phyloP scores from a whole-genome alignment of 2,329 filamentous ascomycete species.

The Talaromyces sp. region DNA sequence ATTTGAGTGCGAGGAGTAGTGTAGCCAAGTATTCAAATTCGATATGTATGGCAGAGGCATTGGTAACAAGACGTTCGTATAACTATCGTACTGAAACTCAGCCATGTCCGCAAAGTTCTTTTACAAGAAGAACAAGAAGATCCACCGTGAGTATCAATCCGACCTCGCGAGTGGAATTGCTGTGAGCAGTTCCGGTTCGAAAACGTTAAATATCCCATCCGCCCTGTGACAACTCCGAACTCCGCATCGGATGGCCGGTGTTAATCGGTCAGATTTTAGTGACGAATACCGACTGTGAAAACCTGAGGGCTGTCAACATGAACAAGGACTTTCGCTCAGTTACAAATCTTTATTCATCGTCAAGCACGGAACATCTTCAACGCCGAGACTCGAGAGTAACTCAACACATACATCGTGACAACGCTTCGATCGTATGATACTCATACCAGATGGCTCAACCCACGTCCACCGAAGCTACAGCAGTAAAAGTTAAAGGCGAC shows the following conservation, averaged over 20 bases:
- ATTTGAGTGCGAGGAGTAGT: too few relatives aligned
- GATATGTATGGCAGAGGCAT: not conserved
- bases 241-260: not conserved
- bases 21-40: too few relatives aligned
- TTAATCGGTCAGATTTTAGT: not conserved
- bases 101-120: not conserved
- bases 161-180: not conserved
- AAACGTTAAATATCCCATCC: not conserved
- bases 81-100: not conserved
- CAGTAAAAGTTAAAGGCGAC: not conserved
- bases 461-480: not conserved
- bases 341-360: not conserved
- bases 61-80: not conserved
- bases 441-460: not conserved
- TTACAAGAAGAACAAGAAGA: too few relatives aligned
- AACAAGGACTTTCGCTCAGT: not conserved
- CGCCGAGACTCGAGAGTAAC: too few relatives aligned
- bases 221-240: not conserved
- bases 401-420: not conserved
- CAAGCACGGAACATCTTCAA: not conserved
- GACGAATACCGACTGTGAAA: not conserved
- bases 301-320: not conserved
- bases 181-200: too few relatives aligned
- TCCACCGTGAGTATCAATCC: not conserved
- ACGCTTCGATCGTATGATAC: not conserved